Evolutionary conservation across 139 green algal genomes (phyloP).

Genomic region (Chlamydomonas sphaeroides): DNA sequence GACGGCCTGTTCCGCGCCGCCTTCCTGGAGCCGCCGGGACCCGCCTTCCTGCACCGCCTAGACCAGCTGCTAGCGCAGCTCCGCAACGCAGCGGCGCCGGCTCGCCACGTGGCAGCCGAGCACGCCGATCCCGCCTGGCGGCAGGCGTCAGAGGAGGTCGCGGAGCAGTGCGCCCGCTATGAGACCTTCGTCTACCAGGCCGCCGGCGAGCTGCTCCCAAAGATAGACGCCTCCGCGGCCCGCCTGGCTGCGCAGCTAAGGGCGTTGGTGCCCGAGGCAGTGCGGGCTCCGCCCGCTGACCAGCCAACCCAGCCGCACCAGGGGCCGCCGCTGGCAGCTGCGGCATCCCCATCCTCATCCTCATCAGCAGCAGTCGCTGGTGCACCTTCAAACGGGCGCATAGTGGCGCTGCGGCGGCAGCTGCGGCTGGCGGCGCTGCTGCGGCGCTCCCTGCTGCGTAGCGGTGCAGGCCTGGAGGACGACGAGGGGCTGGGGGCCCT

Average conservation of each 20-base stretch:
- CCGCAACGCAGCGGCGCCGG: not conserved
- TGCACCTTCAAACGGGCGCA: not conserved
- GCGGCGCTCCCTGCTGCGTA: not conserved
- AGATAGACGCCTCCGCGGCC: not conserved
- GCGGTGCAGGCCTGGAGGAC: slow-evolving; percentile 20
- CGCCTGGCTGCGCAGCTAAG: slow-evolving; percentile 11
- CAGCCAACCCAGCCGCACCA: too few relatives aligned
- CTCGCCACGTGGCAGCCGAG: not conserved
- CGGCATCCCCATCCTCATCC: too few relatives aligned
- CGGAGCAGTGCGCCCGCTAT: slow-evolving; percentile 22
- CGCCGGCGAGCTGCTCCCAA: not conserved
- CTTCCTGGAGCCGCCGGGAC: slow-evolving; percentile 1
- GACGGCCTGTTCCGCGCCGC: slow-evolving; percentile 2
- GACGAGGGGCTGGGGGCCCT: not conserved
- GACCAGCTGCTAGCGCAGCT: slow-evolving; percentile 29
- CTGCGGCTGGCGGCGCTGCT: slow-evolving; percentile 17
- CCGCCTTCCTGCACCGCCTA: slow-evolving; percentile 7
- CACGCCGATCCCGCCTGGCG: slow-evolving; percentile 17
- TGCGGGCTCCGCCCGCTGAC: too few relatives aligned
- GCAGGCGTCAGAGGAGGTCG: slow-evolving; percentile 4
- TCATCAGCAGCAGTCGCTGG: not conserved
- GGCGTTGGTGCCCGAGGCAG: too few relatives aligned
- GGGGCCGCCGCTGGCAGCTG: too few relatives aligned
- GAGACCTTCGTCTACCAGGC: slow-evolving; percentile 34
- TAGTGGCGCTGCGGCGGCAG: not conserved